These are phyloP conservation scores for Corchorus olitorius DNA, from an alignment of 345 rosid genomes.

Conservation along the genomic window DNA sequence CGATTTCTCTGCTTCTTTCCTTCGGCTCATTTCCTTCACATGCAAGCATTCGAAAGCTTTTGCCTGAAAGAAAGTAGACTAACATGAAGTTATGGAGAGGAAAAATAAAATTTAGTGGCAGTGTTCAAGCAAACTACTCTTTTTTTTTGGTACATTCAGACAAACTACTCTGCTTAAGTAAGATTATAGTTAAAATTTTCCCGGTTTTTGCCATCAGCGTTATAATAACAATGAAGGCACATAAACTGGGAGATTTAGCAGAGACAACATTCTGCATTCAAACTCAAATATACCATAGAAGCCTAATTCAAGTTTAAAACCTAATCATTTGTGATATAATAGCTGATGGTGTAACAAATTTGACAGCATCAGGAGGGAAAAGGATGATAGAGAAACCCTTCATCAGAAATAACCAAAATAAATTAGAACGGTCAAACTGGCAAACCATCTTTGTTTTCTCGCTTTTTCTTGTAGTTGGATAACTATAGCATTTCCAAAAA, in stretches of 20 bases:
- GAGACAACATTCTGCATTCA: neutral
- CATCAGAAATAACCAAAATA: neutral
- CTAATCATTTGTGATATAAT: neutral
- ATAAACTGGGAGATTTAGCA: neutral
- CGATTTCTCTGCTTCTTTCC: constrained; percentile 61
- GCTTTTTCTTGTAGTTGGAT: neutral
- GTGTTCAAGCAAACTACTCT: constrained; percentile 1
- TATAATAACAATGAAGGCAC: neutral
- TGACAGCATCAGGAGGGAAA: neutral
- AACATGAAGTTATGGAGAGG: neutral
- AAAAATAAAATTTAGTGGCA: constrained; percentile 16
- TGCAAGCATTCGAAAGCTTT: constrained; percentile 62
- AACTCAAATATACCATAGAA: neutral
- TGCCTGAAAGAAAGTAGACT: constrained; percentile 47
- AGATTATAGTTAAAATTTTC: neutral
- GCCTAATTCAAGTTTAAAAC: neutral
- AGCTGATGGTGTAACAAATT: neutral
- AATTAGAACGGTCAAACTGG: neutral
- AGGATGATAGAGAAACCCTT: neutral
- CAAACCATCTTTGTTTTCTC: neutral
- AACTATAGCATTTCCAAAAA: neutral
- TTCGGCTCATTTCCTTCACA: constrained; percentile 59
- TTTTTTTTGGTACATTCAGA: neutral
- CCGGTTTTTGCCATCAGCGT: neutral
- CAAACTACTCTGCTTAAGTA: neutral